These are phyloP conservation scores for Fusarium piperis DNA, from an alignment of 2,329 filamentous ascomycete genomes.

Conservation along the genomic window DNA sequence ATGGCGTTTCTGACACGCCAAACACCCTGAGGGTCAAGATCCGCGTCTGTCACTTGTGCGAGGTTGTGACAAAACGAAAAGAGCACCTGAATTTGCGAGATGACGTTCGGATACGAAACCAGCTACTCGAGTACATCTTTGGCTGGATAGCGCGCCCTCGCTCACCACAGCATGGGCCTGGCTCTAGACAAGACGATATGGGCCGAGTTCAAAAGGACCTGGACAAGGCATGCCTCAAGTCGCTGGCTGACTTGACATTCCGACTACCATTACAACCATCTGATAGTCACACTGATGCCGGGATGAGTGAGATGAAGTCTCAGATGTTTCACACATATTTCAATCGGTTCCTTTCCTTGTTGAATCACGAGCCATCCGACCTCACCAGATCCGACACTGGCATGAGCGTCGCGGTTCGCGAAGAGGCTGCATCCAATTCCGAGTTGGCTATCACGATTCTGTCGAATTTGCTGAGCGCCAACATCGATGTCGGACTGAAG, in stretches of 20 bases:
- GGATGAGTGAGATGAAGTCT: constrained; percentile 74
- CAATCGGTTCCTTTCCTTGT: constrained; percentile 72
- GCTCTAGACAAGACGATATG: constrained; percentile 65
- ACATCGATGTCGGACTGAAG: constrained; percentile 76
- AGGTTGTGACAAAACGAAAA: constrained; percentile 72
- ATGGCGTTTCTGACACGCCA: constrained; percentile 64
- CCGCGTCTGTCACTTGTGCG: constrained; percentile 73
- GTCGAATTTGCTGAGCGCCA: constrained; percentile 75
- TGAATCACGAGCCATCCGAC: constrained; percentile 67
- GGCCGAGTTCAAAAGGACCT: constrained; percentile 70
- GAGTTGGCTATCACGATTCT: constrained; percentile 74
- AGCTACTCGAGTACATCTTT: constrained; percentile 73
- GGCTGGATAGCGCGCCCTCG: constrained; percentile 73
- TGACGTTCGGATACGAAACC: constrained; percentile 74
- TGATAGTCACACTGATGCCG: constrained; percentile 72
- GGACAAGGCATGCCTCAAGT: constrained; percentile 71
- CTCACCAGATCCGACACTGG: constrained; percentile 39
- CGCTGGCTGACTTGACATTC: constrained; percentile 73
- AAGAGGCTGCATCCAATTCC: constrained; percentile 65
- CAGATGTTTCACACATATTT: constrained; percentile 79
- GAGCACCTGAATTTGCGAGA: constrained; percentile 75
- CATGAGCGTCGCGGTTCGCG: constrained; percentile 53
- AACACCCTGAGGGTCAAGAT: constrained; percentile 72
- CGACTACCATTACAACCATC: constrained; percentile 72
- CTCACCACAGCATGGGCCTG: constrained; percentile 56